A percentile compares a stretch with the other conserved stretches of the same genome.
Conservation (phyloP, 164 flowering plant genomes). For the Annona cherimola region DNA sequence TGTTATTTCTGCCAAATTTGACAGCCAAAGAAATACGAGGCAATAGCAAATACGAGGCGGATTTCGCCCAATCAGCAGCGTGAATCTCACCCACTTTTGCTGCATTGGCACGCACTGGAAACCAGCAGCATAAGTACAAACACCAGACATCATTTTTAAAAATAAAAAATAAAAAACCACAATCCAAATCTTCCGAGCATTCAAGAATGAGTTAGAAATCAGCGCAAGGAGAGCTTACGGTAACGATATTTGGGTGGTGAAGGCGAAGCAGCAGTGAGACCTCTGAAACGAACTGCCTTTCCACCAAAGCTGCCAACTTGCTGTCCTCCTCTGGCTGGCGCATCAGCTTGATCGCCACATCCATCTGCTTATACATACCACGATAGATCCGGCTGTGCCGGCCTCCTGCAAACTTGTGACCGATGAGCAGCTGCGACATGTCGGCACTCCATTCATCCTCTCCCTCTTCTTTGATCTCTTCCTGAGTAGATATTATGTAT, state of each 20-base stretch:
- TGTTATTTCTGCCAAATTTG: too few species aligned
- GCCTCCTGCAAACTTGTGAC: conserved; percentile 70
- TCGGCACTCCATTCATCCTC: conserved; percentile 85
- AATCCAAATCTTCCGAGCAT: not conserved
- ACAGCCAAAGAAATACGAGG: not conserved
- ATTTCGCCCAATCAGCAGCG: not conserved
- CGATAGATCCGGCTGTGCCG: conserved; percentile 80
- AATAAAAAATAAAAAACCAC: too few species aligned
- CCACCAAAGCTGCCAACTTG: conserved; percentile 49
- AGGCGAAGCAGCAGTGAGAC: conserved; percentile 61
- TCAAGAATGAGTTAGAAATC: not conserved
- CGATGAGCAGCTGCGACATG: conserved; percentile 70
- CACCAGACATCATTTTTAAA: too few species aligned
- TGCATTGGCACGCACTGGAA: not conserved
- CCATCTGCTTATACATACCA: conserved; percentile 67
- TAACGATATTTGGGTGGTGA: conserved; percentile 71
- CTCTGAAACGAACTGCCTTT: conserved; percentile 69
- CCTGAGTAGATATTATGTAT: conserved; percentile 68
- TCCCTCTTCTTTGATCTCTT: conserved; percentile 59
- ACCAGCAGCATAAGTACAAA: not conserved
- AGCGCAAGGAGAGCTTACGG: conserved; percentile 38
- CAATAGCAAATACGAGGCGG: not conserved
- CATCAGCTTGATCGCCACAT: conserved; percentile 73
- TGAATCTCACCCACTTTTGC: not conserved
- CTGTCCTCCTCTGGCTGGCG: conserved; percentile 82